These are phyloP conservation scores for Gynochthodes officinalis DNA, from an alignment of 257 asterid species.

Conservation along the genomic window DNA sequence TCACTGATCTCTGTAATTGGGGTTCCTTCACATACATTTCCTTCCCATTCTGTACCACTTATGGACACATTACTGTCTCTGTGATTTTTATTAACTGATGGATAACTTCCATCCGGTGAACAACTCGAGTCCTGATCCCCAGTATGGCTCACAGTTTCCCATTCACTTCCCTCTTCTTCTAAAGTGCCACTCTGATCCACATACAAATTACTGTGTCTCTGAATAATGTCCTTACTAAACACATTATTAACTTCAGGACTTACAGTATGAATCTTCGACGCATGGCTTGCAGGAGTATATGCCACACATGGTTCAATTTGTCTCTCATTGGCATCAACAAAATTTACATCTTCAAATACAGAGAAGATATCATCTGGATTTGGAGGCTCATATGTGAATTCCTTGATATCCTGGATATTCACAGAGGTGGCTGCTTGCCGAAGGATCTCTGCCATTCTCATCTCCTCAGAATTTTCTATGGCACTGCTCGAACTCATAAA, in stretches of 20 bases:
- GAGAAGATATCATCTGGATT: conserved; percentile 53
- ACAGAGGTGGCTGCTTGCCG: conserved; percentile 42
- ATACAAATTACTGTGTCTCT: conserved; percentile 29
- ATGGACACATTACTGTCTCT: conserved; percentile 36
- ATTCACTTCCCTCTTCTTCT: conserved; percentile 63
- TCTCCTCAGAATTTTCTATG: conserved; percentile 37
- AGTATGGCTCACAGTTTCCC: conserved; percentile 75
- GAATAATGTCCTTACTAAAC: conserved; percentile 29
- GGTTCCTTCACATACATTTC: conserved; percentile 35
- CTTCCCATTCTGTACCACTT: conserved; percentile 35
- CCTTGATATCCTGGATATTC: conserved; percentile 47
- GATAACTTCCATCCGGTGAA: conserved; percentile 55
- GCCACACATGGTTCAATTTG: conserved; percentile 36
- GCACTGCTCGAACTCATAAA: conserved; percentile 31
- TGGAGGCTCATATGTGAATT: conserved; percentile 58
- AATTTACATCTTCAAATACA: conserved; percentile 45
- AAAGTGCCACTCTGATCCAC: conserved; percentile 37
- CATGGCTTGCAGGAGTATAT: conserved; percentile 37
- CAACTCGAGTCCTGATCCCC: conserved; percentile 61
- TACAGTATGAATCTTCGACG: conserved; percentile 34
- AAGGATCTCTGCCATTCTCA: conserved; percentile 47
- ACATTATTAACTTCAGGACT: conserved; percentile 33
- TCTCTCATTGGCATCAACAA: conserved; percentile 34
- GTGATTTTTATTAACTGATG: conserved; percentile 33
- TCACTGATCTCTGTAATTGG: conserved; percentile 44